Conservation (phyloP, 257 asterid species). For the Forsythia suspensa region DNA sequence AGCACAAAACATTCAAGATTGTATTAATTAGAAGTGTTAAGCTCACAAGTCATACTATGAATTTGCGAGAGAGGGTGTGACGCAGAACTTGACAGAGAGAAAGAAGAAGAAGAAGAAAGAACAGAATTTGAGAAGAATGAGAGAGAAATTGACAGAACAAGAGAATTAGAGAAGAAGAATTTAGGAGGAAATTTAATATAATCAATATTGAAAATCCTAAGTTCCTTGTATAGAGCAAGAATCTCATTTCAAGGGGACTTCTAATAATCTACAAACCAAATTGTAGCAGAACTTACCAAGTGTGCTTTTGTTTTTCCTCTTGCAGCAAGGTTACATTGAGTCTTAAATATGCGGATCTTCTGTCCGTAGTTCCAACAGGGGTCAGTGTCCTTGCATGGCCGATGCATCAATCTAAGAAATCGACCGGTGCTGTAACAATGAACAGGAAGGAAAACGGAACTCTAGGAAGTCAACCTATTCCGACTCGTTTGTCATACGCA, state of each 20-base stretch:
- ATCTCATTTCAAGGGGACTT: not conserved
- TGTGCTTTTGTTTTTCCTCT: conserved; percentile 14
- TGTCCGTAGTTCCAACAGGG: conserved; percentile 72
- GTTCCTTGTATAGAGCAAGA: not conserved
- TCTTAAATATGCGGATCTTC: conserved; percentile 74
- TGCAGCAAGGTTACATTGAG: conserved; percentile 84
- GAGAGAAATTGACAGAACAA: not conserved
- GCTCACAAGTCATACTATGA: not conserved
- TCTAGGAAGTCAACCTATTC: conserved; percentile 41
- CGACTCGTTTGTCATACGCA: conserved; percentile 64
- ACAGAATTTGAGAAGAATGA: not conserved
- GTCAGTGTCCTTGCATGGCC: conserved; percentile 94
- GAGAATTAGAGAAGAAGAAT: not conserved
- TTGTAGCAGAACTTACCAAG: no score
- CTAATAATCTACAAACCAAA: not conserved
- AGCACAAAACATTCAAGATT: not conserved
- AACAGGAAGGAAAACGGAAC: conserved; percentile 45
- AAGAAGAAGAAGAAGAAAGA: not conserved
- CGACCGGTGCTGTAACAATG: conserved; percentile 22
- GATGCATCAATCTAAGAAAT: conserved; percentile 45
- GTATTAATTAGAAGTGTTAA: not conserved
- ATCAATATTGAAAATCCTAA: not conserved
- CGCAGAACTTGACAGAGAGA: not conserved
- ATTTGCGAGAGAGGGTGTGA: not conserved
- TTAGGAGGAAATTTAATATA: not conserved